Percentiles rank a stretch among this genome's conserved stretches.
phyloP scores from a whole-genome alignment of 2,329 filamentous ascomycete species.

The Helotiales sp. region DNA sequence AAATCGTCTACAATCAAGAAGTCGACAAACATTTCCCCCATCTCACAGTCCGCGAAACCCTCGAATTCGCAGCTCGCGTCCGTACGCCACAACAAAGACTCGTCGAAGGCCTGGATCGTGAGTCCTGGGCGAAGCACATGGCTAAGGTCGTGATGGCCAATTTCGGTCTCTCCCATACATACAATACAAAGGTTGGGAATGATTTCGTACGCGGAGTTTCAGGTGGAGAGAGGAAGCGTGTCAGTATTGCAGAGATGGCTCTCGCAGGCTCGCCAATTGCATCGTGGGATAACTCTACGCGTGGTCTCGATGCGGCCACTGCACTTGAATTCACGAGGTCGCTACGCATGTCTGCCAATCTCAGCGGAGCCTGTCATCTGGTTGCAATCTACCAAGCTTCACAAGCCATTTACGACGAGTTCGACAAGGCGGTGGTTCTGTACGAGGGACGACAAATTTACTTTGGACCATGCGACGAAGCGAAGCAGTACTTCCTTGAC shows the following conservation, averaged over 20 bases:
- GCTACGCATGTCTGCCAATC: constrained; percentile 67
- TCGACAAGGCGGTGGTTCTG: constrained; percentile 72
- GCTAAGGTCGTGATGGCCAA: constrained; percentile 69
- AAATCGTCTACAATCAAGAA: constrained; percentile 77
- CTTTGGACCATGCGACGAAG: constrained; percentile 67
- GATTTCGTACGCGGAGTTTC: constrained; percentile 73
- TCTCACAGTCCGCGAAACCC: constrained; percentile 74
- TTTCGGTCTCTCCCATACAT: constrained; percentile 74
- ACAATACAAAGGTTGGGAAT: constrained; percentile 76
- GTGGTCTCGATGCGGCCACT: constrained; percentile 75
- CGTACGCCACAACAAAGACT: constrained; percentile 65
- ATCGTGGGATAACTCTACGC: constrained; percentile 52
- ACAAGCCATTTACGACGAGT: constrained; percentile 70
- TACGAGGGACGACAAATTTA: constrained; percentile 76
- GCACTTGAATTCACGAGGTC: constrained; percentile 75
- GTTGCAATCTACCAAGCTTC: constrained; percentile 78
- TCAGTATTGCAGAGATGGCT: constrained; percentile 79
- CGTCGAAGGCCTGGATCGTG: constrained; percentile 62
- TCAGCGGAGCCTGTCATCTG: constrained; percentile 64
- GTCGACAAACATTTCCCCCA: constrained; percentile 77
- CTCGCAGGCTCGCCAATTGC: constrained; percentile 56
- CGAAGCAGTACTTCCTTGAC: constrained; percentile 70
- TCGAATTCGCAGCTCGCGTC: constrained; percentile 73
- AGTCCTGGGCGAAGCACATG: constrained; percentile 51
- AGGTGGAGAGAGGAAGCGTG: constrained; percentile 77